Evolutionary conservation across 768 basidiomycete species (phyloP), one percentile per base, ranked within the genome.

Genomic region (Suillus bovinus): DNA sequence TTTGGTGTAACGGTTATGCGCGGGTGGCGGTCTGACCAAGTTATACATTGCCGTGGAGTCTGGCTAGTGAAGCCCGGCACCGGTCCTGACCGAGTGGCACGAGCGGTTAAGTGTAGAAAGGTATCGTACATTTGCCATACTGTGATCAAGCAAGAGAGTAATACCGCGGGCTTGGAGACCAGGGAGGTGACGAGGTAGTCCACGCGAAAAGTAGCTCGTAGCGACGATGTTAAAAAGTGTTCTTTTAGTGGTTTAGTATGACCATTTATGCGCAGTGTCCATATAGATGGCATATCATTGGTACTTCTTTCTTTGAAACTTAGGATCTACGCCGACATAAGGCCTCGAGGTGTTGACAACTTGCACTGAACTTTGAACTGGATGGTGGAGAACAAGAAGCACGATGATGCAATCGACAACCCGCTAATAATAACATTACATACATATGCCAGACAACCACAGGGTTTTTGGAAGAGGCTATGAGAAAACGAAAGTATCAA

Each of bases 361-460:
- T 31, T 20, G 49, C 29, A 50, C 10, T 2, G 7, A 14, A 53
- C n/a, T 34, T 22, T 34, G 7, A 13, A 34, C n/a, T 20, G 10
- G 38, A 20, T 56, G 27, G 9, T 31, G 17, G 49, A 29, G 49
- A 27, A 27, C 36, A 56, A 60, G 36, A 34, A 54, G 54, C 46
- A 59, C 38, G 56, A 59, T 24, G 14, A 49, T 60, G 24, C 34
- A 49, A 61, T 64, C 61, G 22, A 49, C 47, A 33, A 41, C 49
- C 58, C 63, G 41, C 42, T 42, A 59, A 66, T 67, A 34, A 71
- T 65, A 72, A 66, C 33, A 63, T 71, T 71, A 73, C 63, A 70
- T 27, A 49, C 49, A 50, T 50, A 50, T 60, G 58, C 38, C 49
- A n/a, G 34, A 58, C 41, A 62, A 39, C 29, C 42, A 57, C 58